Conservation (phyloP, 257 asterid species). For the Solanum peruvianum region DNA sequence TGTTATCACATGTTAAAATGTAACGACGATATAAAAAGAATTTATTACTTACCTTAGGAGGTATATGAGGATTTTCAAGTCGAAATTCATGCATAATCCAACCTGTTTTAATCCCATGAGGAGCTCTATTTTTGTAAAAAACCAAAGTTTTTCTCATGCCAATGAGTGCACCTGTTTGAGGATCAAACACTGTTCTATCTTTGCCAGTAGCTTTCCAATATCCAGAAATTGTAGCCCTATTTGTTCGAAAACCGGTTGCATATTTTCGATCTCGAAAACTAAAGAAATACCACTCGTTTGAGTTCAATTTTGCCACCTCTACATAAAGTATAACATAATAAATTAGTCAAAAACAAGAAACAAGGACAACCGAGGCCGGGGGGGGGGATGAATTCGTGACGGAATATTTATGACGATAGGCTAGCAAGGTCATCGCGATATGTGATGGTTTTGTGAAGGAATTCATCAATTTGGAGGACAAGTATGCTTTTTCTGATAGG, state of each 20-base stretch:
- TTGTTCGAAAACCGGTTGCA: conserved; percentile 58
- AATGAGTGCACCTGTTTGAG: conserved; percentile 19
- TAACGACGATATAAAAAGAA: background rate
- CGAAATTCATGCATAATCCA: conserved; percentile 98
- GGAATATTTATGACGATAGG: background rate
- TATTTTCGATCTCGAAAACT: conserved; percentile 79
- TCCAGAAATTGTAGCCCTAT: conserved; percentile 66
- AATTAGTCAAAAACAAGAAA: background rate
- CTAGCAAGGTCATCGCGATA: background rate
- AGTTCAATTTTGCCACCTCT: conserved; percentile 75
- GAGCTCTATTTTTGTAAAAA: conserved; percentile 79
- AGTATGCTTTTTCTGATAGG: background rate
- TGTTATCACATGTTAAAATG: background rate
- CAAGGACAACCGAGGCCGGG: background rate
- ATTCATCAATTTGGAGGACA: background rate
- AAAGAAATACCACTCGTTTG: conserved; percentile 86
- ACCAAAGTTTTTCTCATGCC: conserved; percentile 95
- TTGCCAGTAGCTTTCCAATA: conserved; percentile 96
- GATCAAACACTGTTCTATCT: conserved; percentile 53
- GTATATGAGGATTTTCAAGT: conserved; percentile 56
- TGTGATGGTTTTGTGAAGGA: background rate
- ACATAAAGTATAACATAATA: background rate
- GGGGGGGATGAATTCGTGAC: background rate
- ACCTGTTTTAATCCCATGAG: conserved; percentile 72
- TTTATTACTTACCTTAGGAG: conserved; percentile 49